A percentile compares a stretch with the other conserved stretches of the same genome.
phyloP scores from a whole-genome alignment of 2,329 filamentous ascomycete genomes.

The Clarireedia paspali region DNA sequence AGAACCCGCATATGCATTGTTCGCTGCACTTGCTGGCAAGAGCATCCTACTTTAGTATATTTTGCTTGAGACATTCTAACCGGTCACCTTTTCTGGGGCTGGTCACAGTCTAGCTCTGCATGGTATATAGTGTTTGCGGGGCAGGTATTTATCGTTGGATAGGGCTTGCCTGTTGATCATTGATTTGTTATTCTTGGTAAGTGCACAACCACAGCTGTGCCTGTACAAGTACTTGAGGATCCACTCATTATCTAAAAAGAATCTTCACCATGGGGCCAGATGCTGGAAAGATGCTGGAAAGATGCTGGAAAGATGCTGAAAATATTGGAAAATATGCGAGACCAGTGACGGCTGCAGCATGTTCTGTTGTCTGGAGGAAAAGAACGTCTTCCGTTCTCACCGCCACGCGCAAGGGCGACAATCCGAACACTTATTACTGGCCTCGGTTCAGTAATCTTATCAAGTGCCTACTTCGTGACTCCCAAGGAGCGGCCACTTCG shows the following conservation, averaged over 20 bases:
- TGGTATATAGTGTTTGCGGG: conserved; percentile 3
- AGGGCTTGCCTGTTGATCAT: background rate
- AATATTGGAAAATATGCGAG: background rate
- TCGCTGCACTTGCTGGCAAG: conserved; percentile 1
- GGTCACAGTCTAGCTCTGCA: background rate
- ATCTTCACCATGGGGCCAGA: background rate
- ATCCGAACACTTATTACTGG: background rate
- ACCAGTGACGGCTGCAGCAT: background rate
- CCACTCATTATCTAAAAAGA: conserved; percentile 3
- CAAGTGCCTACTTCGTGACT: too few relatives aligned
- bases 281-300: background rate
- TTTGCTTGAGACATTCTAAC: background rate
- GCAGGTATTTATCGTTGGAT: background rate
- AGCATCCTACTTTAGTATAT: background rate
- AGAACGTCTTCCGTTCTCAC: background rate
- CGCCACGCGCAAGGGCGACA: background rate
- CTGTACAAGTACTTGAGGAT: background rate
- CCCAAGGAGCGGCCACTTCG: background rate
- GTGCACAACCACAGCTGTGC: background rate
- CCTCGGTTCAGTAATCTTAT: too few relatives aligned
- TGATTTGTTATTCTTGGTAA: background rate
- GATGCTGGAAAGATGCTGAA: background rate
- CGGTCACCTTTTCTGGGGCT: background rate
- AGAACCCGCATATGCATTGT: conserved; percentile 1
- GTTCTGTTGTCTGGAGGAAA: background rate